These are phyloP conservation scores for Gorgonomyces haynaldii DNA, from an alignment of 192 early-diverging fungal genomes.

Conservation along the genomic window DNA sequence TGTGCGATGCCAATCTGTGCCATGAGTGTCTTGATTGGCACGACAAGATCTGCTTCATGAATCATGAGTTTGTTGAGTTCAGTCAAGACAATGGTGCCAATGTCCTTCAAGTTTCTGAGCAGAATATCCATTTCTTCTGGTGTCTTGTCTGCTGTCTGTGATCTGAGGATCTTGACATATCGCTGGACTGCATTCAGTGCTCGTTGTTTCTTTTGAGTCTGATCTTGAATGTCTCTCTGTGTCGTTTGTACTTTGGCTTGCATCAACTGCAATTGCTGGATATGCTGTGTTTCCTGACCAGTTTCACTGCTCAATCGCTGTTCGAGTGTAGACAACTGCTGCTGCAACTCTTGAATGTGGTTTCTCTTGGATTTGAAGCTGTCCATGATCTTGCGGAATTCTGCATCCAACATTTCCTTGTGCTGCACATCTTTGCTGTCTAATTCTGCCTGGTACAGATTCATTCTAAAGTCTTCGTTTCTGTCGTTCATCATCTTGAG, in stretches of 20 bases:
- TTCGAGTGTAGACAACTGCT: conserved; percentile 26
- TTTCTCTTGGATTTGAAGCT: conserved; percentile 36
- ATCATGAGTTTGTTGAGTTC: conserved; percentile 25
- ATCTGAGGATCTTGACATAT: conserved; percentile 17
- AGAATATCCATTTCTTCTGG: conserved; percentile 32
- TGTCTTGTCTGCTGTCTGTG: background rate
- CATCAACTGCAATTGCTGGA: conserved; percentile 27
- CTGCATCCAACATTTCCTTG: conserved; percentile 43
- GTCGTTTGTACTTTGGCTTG: conserved; percentile 26
- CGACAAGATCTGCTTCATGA: conserved; percentile 22
- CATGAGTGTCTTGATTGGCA: conserved; percentile 22
- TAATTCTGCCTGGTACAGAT: conserved; percentile 43
- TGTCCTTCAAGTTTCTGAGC: conserved; percentile 31
- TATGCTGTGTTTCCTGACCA: conserved; percentile 24
- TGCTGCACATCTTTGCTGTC: conserved; percentile 44
- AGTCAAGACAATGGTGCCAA: conserved; percentile 29
- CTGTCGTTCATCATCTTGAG: conserved; percentile 46
- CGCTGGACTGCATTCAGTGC: conserved; percentile 20
- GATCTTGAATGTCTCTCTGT: conserved; percentile 32
- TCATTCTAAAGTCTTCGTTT: conserved; percentile 44
- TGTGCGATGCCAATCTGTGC: conserved; percentile 22
- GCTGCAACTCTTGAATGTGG: conserved; percentile 39
- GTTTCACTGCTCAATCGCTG: conserved; percentile 12
- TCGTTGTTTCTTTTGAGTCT: conserved; percentile 33
- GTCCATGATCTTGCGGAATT: conserved; percentile 45